phyloP scores from a whole-genome alignment of 1,284 basidiomycete species.

The Fistulinella cinereoalba region DNA sequence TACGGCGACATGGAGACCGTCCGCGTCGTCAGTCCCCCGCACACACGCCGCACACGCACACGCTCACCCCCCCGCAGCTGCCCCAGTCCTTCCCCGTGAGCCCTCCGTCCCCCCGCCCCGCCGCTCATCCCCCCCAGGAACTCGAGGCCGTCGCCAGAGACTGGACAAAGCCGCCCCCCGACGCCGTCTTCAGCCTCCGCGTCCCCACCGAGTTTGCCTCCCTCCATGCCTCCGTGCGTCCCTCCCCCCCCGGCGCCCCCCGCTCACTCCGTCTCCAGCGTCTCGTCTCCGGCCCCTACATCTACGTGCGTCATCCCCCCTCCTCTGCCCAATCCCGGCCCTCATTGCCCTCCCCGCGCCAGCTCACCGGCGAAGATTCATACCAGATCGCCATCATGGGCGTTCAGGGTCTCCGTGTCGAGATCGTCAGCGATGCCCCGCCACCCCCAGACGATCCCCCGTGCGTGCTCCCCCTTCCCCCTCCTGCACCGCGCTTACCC shows the following conservation, averaged over 20 bases:
- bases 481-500: slow-evolving; percentile 14
- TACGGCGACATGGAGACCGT: slow-evolving; percentile 82
- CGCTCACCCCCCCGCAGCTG: slow-evolving; percentile 41
- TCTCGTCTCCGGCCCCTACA: slow-evolving; percentile 70
- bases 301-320: slow-evolving; percentile 55
- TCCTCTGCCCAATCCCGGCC: slow-evolving; percentile 8
- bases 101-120: neutral
- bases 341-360: slow-evolving; percentile 20
- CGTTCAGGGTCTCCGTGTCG: slow-evolving; percentile 73
- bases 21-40: slow-evolving; percentile 50
- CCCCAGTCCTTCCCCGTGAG: slow-evolving; percentile 60
- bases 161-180: slow-evolving; percentile 79
- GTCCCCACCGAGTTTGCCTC: slow-evolving; percentile 82
- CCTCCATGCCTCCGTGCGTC: slow-evolving; percentile 69
- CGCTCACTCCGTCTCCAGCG: slow-evolving; percentile 45
- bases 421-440: slow-evolving; percentile 76
- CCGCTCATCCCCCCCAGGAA: slow-evolving; percentile 48
- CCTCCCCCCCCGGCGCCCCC: slow-evolving; percentile 1
- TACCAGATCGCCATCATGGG: slow-evolving; percentile 79
- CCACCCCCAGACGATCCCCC: slow-evolving; percentile 77
- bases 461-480: slow-evolving; percentile 46
- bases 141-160: slow-evolving; percentile 73
- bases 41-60: slow-evolving; percentile 5
- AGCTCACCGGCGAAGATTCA: slow-evolving; percentile 79
- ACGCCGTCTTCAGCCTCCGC: slow-evolving; percentile 65